Conservation (phyloP, 164 flowering plant species). For the Chimonanthus salicifolius region DNA sequence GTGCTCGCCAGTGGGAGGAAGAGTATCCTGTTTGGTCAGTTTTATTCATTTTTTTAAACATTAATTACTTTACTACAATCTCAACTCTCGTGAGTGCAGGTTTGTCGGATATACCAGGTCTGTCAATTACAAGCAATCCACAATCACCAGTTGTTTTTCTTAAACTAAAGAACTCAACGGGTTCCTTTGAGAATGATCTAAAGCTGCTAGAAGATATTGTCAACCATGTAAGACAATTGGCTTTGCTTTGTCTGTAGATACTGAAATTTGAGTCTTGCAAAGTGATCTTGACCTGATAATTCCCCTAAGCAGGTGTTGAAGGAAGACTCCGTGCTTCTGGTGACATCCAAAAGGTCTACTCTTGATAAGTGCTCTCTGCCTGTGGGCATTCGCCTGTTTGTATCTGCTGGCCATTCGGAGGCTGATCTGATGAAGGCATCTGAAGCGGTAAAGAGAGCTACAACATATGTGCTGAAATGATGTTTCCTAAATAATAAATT, state of each 20-base stretch:
- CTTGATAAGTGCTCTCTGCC: conserved; percentile 81
- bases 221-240: conserved; percentile 42
- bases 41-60: not conserved
- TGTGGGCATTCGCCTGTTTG: conserved; percentile 61
- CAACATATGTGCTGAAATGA: conserved; percentile 11
- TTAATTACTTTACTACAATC: not conserved
- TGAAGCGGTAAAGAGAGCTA: conserved; percentile 27
- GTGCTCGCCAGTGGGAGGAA: too few species aligned
- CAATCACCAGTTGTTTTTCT: conserved; percentile 75
- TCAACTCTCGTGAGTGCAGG: conserved; percentile 34
- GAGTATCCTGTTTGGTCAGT: not conserved
- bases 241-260: not conserved
- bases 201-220: conserved; percentile 66
- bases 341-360: conserved; percentile 57
- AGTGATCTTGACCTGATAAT: not conserved
- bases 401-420: conserved; percentile 82
- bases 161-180: conserved; percentile 54
- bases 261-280: not conserved
- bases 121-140: conserved; percentile 57
- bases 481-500: not conserved
- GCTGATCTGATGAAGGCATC: conserved; percentile 57
- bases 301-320: conserved; percentile 52
- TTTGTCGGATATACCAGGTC: conserved; percentile 49
- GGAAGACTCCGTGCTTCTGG: conserved; percentile 56
- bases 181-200: conserved; percentile 50